Conservation (phyloP, 306 rosid genomes). For the Vigna nakashimae region DNA sequence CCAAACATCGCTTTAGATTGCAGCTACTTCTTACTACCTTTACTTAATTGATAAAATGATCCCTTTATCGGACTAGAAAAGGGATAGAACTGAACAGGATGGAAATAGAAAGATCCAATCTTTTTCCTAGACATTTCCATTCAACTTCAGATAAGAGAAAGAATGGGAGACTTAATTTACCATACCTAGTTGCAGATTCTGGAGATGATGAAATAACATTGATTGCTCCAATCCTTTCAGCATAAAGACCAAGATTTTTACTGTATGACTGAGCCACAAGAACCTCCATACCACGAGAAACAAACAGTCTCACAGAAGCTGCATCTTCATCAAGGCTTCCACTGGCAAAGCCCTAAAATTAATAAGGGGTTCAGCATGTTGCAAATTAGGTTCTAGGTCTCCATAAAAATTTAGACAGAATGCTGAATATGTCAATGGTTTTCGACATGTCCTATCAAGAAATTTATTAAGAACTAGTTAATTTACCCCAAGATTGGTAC, state of each 20-base stretch:
- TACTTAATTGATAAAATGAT: constrained; percentile 22
- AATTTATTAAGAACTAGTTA: constrained; percentile 29
- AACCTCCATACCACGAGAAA: constrained; percentile 87
- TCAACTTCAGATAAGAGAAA: constrained; percentile 36
- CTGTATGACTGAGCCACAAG: constrained; percentile 97
- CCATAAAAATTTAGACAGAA: constrained; percentile 25
- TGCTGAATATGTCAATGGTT: constrained; percentile 8
- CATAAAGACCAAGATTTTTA: constrained; percentile 96
- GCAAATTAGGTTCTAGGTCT: constrained; percentile 12
- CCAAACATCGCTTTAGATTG: constrained; percentile 15
- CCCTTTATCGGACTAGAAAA: background rate
- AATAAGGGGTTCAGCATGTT: constrained; percentile 26
- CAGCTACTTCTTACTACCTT: constrained; percentile 13
- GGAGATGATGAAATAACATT: constrained; percentile 83
- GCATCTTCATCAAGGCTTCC: constrained; percentile 97
- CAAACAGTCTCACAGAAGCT: constrained; percentile 88
- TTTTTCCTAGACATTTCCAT: constrained; percentile 28
- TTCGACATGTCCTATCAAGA: background rate
- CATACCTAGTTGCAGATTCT: constrained; percentile 84
- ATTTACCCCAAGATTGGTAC: constrained; percentile 49
- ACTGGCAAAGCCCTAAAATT: constrained; percentile 94
- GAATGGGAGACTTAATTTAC: constrained; percentile 31
- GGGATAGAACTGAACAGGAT: constrained; percentile 14
- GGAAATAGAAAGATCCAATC: constrained; percentile 23
- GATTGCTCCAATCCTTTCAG: constrained; percentile 98